A percentile compares a stretch with the other conserved stretches of the same genome.
Conservation (phyloP, 2,329 filamentous ascomycete genomes). For the Neofusicoccum parvum region DNA sequence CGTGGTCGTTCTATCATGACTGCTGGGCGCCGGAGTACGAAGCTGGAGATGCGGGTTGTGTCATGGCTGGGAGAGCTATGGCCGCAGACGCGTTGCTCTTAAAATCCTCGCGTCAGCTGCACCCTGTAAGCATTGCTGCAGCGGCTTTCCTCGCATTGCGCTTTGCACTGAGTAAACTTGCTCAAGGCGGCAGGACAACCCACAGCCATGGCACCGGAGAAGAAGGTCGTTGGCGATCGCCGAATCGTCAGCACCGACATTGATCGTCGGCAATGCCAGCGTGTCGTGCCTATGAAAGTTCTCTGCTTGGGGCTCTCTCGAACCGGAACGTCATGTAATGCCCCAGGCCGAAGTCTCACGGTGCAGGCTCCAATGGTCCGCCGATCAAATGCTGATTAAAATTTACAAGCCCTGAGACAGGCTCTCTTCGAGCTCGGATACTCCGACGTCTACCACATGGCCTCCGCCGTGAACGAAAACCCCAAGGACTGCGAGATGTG, state of each 20-base stretch:
- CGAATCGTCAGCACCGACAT: not conserved
- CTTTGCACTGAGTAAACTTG: not conserved
- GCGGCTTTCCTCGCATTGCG: not conserved
- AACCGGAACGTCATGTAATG: conserved; percentile 31
- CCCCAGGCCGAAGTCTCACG: not conserved
- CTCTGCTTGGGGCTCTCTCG: conserved; percentile 38
- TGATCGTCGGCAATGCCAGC: not conserved
- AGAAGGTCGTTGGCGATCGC: not conserved
- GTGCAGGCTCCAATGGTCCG: not conserved
- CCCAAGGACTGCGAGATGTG: conserved; percentile 26
- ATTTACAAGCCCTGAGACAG: conserved; percentile 29
- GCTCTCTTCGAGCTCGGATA: conserved; percentile 28
- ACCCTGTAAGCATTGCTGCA: not conserved
- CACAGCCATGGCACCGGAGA: not conserved
- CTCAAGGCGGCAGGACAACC: not conserved
- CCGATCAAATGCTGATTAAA: conserved; percentile 9
- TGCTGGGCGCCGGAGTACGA: not conserved
- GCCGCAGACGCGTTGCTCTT: not conserved
- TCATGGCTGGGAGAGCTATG: not conserved
- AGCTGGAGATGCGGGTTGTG: not conserved
- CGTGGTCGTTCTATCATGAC: not conserved
- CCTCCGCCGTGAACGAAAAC: not conserved
- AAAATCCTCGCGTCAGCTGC: not conserved
- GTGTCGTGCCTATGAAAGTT: conserved; percentile 30
- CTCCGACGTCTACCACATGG: not conserved